These are phyloP conservation scores for Monosporozyma solicola DNA, from an alignment of 805 yeast species.

Conservation along the genomic window DNA sequence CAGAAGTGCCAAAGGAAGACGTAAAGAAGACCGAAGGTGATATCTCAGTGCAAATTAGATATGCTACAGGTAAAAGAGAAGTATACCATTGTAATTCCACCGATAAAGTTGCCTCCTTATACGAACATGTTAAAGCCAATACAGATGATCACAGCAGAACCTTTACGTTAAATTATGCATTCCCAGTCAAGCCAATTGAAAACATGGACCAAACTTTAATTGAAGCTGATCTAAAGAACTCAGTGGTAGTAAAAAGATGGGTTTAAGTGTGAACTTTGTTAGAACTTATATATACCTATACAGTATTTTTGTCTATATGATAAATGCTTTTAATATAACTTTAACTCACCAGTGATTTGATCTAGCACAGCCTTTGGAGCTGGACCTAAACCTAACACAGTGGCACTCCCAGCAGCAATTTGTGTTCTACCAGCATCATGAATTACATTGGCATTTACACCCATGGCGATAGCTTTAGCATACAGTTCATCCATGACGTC, in stretches of 20 bases:
- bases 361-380: conserved; percentile 80
- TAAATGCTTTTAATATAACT: conserved; percentile 43
- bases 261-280: conserved; percentile 13
- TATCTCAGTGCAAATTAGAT: conserved; percentile 68
- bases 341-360: conserved; percentile 69
- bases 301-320: not conserved
- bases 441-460: conserved; percentile 69
- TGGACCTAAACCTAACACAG: conserved; percentile 96
- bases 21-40: conserved; percentile 41
- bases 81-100: conserved; percentile 54
- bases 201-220: conserved; percentile 49
- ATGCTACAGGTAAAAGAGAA: conserved; percentile 70
- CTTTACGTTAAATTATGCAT: conserved; percentile 66
- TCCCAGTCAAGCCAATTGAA: conserved; percentile 69
- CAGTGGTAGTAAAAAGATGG: conserved; percentile 92
- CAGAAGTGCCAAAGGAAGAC: conserved; percentile 17
- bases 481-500: conserved; percentile 67
- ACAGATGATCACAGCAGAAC: conserved; percentile 36
- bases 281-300: not conserved
- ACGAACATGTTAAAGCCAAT: conserved; percentile 53
- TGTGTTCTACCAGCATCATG: conserved; percentile 98
- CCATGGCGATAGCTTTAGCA: conserved; percentile 72
- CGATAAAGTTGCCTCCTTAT: conserved; percentile 58
- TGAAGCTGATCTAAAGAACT: conserved; percentile 67
- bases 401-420: conserved; percentile 90